Conservation (phyloP, 768 basidiomycete genomes). For the Rhizopogon roseolus region DNA sequence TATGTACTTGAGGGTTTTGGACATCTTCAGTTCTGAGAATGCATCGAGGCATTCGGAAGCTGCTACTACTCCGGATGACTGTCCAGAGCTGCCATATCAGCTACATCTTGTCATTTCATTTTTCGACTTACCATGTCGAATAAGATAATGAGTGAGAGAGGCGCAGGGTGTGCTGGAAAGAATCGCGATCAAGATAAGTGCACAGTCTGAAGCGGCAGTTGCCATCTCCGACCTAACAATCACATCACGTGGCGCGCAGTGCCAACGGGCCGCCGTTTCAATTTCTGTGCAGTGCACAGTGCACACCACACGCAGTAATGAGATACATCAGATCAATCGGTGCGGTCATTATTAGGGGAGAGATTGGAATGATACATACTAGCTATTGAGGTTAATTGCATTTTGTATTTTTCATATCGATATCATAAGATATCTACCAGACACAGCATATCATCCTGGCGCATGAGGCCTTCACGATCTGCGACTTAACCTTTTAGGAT, state of each 20-base stretch:
- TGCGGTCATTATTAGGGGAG: too few relatives aligned
- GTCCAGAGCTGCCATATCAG: neutral
- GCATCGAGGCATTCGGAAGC: conserved; percentile 42
- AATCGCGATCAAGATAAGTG: conserved; percentile 2
- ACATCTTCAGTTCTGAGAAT: conserved; percentile 19
- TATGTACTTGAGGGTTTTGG: conserved; percentile 73
- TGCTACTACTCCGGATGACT: conserved; percentile 41
- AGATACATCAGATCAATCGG: too few relatives aligned
- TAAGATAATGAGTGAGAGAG: neutral
- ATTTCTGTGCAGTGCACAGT: too few relatives aligned
- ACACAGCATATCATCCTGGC: neutral
- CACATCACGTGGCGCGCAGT: neutral
- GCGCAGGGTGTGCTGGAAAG: neutral
- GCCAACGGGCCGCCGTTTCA: too few relatives aligned
- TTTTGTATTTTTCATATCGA: neutral
- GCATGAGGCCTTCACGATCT: too few relatives aligned
- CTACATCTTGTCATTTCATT: neutral
- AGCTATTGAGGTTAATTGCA: neutral
- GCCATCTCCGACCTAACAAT: neutral
- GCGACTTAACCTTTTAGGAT: neutral
- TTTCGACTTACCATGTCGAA: conserved; percentile 20
- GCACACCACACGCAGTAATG: too few relatives aligned
- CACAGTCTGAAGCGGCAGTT: neutral
- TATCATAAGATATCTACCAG: neutral
- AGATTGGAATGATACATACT: too few relatives aligned